Evolutionary conservation across 2,329 filamentous ascomycete species (phyloP).

Genomic region (Chrysoporthe puriensis): DNA sequence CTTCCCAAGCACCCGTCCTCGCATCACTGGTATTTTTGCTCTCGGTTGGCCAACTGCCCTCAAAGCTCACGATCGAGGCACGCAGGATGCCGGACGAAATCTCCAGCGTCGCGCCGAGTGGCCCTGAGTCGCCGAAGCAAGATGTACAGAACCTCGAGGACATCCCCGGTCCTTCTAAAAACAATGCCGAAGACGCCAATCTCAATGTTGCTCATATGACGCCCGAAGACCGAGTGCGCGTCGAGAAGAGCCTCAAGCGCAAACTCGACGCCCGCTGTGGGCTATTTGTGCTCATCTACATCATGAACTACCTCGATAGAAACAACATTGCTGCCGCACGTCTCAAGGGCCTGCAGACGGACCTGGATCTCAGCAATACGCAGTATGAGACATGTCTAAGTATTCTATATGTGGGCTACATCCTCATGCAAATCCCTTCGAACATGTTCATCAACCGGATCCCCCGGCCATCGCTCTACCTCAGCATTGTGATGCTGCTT

Average conservation of each 20-base stretch:
- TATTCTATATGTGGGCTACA: conserved; percentile 69
- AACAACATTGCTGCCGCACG: conserved; percentile 71
- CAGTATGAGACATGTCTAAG: conserved; percentile 67
- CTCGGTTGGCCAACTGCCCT: background rate
- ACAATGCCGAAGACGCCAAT: background rate
- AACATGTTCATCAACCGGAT: conserved; percentile 63
- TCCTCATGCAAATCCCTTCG: conserved; percentile 65
- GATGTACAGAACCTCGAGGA: conserved; percentile 19
- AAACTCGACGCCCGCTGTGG: conserved; percentile 72
- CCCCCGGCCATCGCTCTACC: conserved; percentile 54
- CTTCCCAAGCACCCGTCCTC: background rate
- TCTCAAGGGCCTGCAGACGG: conserved; percentile 65
- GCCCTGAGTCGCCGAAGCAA: conserved; percentile 20
- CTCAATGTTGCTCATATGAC: conserved; percentile 25
- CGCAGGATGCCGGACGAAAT: conserved; percentile 26
- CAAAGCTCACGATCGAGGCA: conserved; percentile 1
- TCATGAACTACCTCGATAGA: conserved; percentile 70
- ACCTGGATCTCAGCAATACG: conserved; percentile 57
- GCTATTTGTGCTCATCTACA: conserved; percentile 75
- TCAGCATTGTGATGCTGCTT: conserved; percentile 55
- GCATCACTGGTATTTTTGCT: background rate
- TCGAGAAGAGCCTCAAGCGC: conserved; percentile 68
- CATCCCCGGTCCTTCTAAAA: background rate
- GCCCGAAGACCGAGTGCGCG: conserved; percentile 53
- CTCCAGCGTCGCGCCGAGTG: conserved; percentile 17